A percentile compares a stretch with the other conserved stretches of the same genome.
phyloP scores from a whole-genome alignment of 2,329 filamentous ascomycete genomes.

The Septoria linicola region DNA sequence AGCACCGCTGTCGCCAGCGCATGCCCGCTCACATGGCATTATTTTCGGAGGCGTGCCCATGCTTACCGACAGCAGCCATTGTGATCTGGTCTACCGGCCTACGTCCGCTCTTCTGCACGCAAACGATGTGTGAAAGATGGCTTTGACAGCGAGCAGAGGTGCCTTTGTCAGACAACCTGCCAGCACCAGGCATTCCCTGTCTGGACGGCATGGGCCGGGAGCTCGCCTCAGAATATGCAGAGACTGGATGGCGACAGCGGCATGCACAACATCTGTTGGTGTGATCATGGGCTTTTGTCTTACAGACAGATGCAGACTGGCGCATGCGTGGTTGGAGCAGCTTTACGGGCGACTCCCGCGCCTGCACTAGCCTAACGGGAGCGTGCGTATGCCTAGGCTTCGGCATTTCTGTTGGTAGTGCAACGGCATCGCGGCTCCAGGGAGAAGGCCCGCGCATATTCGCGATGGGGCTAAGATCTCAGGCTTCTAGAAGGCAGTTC shows the following conservation, averaged over 20 bases:
- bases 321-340: conserved; percentile 24
- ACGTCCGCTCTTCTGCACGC: conserved; percentile 25
- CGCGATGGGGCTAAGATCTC: conserved; percentile 15
- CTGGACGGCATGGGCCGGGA: conserved; percentile 24
- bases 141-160: conserved; percentile 24
- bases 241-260: conserved; percentile 22
- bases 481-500: conserved; percentile 29
- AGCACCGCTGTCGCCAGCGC: conserved; percentile 30
- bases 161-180: conserved; percentile 27
- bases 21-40: conserved; percentile 31
- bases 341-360: conserved; percentile 24
- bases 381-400: conserved; percentile 26
- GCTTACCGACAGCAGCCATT: conserved; percentile 24
- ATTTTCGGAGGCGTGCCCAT: conserved; percentile 24
- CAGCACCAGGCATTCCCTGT: conserved; percentile 22
- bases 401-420: conserved; percentile 16
- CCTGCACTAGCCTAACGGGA: conserved; percentile 17
- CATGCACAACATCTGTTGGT: conserved; percentile 26
- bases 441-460: conserved; percentile 14
- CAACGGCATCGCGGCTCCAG: conserved; percentile 19
- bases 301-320: conserved; percentile 19
- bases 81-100: conserved; percentile 22
- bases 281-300: conserved; percentile 21
- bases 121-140: conserved; percentile 26
- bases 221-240: conserved; percentile 20